Evolutionary conservation across 768 basidiomycete genomes (phyloP), one percentile per base, ranked within the genome.

Genomic region (Russula abietina): DNA sequence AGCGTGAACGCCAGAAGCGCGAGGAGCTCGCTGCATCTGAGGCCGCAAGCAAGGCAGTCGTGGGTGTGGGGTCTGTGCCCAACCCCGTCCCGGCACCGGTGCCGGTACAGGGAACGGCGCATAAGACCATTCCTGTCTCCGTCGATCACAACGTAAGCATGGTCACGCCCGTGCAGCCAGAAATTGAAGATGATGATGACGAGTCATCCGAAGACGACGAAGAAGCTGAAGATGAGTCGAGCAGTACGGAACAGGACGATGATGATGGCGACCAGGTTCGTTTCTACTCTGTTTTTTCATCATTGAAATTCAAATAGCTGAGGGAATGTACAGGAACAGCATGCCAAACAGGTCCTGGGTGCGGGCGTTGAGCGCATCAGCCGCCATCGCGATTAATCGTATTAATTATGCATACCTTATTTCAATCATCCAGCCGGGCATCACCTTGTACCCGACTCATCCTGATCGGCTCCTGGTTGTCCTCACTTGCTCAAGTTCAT

Each of bases 1-100:
- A 78, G 65, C 73, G 78, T 48, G 84, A 88, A 73, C 74, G 72
- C 60, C 80, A 83, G 71, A 76, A 77, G 67, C 68, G 55, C 39
- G 64, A 67, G 61, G 77, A 76, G 64, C 71, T 71, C 54, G 72
- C 55, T 19, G 68, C 67, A 49, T 53, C 19, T 3, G 64, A 72
- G 69, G 74, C 71, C 55, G 66, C 64, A 60, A 74, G 71, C 54
- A 67, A 70, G 45, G 28, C 51, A n/a, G n/a, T n/a, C n/a, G n/a
- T n/a, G 12, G 69, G 67, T 45, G 70, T 68, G 46, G 64, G 62
- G 17, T 46, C 53, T 55, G 30, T 33, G 9, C 22, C 43, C 9
- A 41, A 24, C 10, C 56, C 19, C 41, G 32, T 24, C 38, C 49
- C 61, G 28, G 32, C 33, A 43, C 24, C 28, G 19, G 48, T 53